Percentiles rank a stretch among this genome's conserved stretches.
phyloP scores from a whole-genome alignment of 1,139 yeast species.

The Yarrowia galli region DNA sequence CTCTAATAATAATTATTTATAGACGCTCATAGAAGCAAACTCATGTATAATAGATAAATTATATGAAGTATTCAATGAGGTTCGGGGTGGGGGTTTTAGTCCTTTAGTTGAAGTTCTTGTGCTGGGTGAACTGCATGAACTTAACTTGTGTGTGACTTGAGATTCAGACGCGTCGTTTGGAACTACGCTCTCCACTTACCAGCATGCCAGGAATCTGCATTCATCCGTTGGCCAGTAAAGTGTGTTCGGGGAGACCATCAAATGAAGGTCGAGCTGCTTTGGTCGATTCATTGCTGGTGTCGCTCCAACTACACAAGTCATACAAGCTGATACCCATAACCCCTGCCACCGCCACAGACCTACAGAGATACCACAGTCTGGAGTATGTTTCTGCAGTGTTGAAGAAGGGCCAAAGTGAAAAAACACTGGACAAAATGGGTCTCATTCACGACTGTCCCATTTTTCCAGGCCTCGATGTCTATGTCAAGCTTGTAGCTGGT shows the following conservation, averaged over 20 bases:
- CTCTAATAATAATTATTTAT: conserved; percentile 17
- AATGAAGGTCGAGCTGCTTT: conserved; percentile 34
- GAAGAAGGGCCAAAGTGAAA: conserved; percentile 34
- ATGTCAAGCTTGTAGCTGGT: conserved; percentile 62
- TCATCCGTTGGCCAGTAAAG: conserved; percentile 35
- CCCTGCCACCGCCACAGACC: conserved; percentile 9
- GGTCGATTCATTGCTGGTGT: conserved; percentile 10
- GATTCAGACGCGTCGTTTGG: background rate
- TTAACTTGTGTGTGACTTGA: background rate
- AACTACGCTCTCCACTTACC: background rate
- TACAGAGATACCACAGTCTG: conserved; percentile 16
- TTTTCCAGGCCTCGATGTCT: conserved; percentile 62
- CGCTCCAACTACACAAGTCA: conserved; percentile 7
- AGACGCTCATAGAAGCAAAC: background rate
- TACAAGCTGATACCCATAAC: conserved; percentile 25
- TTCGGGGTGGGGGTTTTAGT: too few relatives aligned
- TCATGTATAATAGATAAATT: background rate
- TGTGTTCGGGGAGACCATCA: conserved; percentile 21
- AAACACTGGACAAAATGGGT: conserved; percentile 43
- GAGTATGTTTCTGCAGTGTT: conserved; percentile 36
- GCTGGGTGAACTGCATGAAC: background rate
- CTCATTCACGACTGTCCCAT: conserved; percentile 69
- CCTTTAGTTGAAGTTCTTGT: background rate
- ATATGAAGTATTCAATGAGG: too few relatives aligned
- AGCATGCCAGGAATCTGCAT: conserved; percentile 37